These are phyloP conservation scores for Tulasnella sp. DNA, from an alignment of 768 basidiomycete species.

Conservation along the genomic window DNA sequence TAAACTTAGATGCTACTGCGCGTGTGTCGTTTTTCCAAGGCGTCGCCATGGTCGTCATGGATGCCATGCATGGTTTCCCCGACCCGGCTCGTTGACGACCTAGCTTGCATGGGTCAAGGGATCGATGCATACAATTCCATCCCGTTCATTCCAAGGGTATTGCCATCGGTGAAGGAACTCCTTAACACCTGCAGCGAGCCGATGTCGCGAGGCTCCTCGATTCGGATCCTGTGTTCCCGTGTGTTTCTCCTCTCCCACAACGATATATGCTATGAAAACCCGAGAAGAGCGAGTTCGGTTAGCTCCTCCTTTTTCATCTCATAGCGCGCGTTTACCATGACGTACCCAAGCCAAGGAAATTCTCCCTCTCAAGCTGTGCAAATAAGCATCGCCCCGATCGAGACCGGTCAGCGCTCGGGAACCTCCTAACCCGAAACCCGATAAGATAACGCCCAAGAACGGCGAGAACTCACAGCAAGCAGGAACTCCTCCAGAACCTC, in stretches of 20 bases:
- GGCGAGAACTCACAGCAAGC: conserved; percentile 62
- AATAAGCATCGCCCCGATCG: neutral
- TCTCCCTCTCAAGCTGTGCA: conserved; percentile 74
- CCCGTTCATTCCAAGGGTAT: conserved; percentile 88
- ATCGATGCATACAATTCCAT: conserved; percentile 88
- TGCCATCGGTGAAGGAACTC: conserved; percentile 93
- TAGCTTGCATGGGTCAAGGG: conserved; percentile 59
- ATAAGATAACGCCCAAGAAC: neutral
- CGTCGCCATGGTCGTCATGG: neutral
- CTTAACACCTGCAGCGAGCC: conserved; percentile 80
- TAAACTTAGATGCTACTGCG: neutral
- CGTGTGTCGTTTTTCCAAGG: neutral
- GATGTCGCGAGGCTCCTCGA: conserved; percentile 75
- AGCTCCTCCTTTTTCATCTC: neutral
- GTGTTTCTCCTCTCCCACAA: conserved; percentile 96
- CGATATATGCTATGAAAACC: conserved; percentile 60
- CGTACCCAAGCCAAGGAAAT: conserved; percentile 80
- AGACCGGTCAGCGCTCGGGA: conserved; percentile 16
- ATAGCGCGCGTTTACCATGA: conserved; percentile 27
- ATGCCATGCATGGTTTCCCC: conserved; percentile 2
- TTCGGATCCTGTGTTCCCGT: conserved; percentile 83
- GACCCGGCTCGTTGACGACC: conserved; percentile 4
- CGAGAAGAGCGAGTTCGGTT: conserved; percentile 14
- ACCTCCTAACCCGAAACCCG: conserved; percentile 18
- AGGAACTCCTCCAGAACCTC: conserved; percentile 88